Base-by-base conservation (phyloP, 2,329 filamentous ascomycete species). In the Knufia petricola region DNA sequence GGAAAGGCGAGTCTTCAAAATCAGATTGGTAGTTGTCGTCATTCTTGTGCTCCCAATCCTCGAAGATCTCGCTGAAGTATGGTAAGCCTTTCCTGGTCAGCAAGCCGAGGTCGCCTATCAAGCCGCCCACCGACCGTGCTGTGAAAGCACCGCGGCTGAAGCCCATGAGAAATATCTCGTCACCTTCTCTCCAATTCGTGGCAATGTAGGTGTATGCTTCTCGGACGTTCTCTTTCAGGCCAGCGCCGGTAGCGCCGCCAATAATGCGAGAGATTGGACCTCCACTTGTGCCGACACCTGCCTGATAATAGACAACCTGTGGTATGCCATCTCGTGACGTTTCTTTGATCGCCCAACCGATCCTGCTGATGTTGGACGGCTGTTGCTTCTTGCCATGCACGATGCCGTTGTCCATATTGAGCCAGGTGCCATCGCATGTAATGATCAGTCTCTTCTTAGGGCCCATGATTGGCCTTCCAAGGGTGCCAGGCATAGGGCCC, bases 291-390 rank as follows among this genome's bases (percentile, higher is more conserved):
- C 66, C 67, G 10, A 69, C 63, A 6, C 67, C 67, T 10, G 65
- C 63, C 42, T 68, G 66, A 50, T 69, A 69, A 50, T 65, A 68
- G 20, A 66, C 61, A 20, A 69, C 63, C 48, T 69, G 67, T 1
- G 63, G 61, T 26, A 64, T 59, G 2, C 62, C 62, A 38, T 62
- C 54, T 30, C 55, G 51, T 30, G 63, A 63, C 6, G 60, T 60
- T 41, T 59, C 57, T 17, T 59, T 60, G 19, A 69, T 55, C 4
- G 64, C 64, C 44, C 66, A 62, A 1, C 59, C 58, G 23, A 69
- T 60, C 1, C 65, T 61, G 1, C 64, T 67, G 17, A 69, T 65
- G 49, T 69, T 69, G 6, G 65, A 66, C 2, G 66, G 64, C 3
- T 59, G 58, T 45, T 61, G 55, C 24, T 56, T 56, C 34, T 57